phyloP scores from a whole-genome alignment of 1,284 basidiomycete genomes.

The Ceratobasidium sp. region DNA sequence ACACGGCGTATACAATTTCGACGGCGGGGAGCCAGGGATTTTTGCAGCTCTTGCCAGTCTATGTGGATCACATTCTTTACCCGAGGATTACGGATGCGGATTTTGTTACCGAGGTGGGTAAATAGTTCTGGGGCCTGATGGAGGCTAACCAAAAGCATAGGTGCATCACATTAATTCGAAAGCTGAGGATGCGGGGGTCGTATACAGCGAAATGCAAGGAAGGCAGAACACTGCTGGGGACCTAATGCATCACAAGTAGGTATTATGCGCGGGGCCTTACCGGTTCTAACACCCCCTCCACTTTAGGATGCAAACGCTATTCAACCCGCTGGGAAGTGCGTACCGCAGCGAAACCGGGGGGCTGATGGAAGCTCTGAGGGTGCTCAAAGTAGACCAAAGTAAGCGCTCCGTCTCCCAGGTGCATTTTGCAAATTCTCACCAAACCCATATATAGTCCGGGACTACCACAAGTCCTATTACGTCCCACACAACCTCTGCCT shows the following conservation, averaged over 20 bases:
- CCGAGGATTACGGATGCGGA: constrained; percentile 91
- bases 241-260: constrained; percentile 82
- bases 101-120: constrained; percentile 83
- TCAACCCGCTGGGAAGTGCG: constrained; percentile 83
- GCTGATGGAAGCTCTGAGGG: constrained; percentile 87
- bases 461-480: constrained; percentile 91
- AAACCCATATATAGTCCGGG: constrained; percentile 63
- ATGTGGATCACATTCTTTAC: constrained; percentile 96
- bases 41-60: constrained; percentile 91
- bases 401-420: constrained; percentile 46
- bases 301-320: constrained; percentile 72
- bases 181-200: constrained; percentile 93
- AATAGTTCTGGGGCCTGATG: neutral
- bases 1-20: constrained; percentile 95
- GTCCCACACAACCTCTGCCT: constrained; percentile 92
- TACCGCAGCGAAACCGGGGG: constrained; percentile 98
- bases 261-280: neutral
- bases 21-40: constrained; percentile 97
- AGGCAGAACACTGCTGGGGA: constrained; percentile 91
- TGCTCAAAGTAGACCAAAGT: constrained; percentile 91
- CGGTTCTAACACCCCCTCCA: constrained; percentile 31
- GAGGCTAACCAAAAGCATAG: constrained; percentile 51
- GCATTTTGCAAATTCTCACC: constrained; percentile 39
- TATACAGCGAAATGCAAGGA: constrained; percentile 98
- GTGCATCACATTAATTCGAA: constrained; percentile 91